Conservation (phyloP, 2,329 filamentous ascomycete genomes). For the Colletotrichum incanum region DNA sequence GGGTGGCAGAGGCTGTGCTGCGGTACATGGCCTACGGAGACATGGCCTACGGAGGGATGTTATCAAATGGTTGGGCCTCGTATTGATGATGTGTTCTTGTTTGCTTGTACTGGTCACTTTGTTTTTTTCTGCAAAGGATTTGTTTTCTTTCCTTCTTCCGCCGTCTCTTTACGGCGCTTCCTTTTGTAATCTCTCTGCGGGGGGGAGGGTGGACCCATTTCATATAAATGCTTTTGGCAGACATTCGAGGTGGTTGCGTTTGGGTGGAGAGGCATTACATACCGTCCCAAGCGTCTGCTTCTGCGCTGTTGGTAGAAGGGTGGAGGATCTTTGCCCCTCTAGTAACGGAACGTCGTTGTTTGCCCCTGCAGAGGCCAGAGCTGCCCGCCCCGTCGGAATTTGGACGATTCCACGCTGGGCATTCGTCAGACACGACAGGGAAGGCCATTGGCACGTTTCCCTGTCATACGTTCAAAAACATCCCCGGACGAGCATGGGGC, state of each 20-base stretch:
- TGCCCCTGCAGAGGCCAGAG: slow-evolving; percentile 32
- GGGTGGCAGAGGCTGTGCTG: slow-evolving; percentile 30
- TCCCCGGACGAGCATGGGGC: slow-evolving; percentile 29
- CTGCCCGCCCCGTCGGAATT: slow-evolving; percentile 30
- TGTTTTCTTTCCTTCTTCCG: neutral
- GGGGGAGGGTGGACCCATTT: neutral
- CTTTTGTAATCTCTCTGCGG: neutral
- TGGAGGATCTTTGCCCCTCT: slow-evolving; percentile 36
- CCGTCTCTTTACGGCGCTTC: neutral
- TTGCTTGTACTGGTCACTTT: neutral
- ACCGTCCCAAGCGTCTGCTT: slow-evolving; percentile 27
- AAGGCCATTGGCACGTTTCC: slow-evolving; percentile 38
- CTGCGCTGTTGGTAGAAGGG: slow-evolving; percentile 35
- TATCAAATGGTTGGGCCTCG: neutral
- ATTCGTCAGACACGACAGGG: slow-evolving; percentile 32
- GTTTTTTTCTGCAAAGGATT: slow-evolving; percentile 2
- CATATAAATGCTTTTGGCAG: slow-evolving; percentile 29
- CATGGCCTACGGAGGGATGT: neutral
- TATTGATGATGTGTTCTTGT: slow-evolving; percentile 5
- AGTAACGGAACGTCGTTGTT: slow-evolving; percentile 14
- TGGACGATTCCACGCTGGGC: slow-evolving; percentile 3
- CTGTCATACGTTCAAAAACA: slow-evolving; percentile 39
- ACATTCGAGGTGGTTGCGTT: slow-evolving; percentile 6
- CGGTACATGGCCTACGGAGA: too few species aligned
- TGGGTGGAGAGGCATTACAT: slow-evolving; percentile 20